Base-by-base conservation (phyloP, 2,329 filamentous ascomycete genomes). In the Botrytis galanthina region DNA sequence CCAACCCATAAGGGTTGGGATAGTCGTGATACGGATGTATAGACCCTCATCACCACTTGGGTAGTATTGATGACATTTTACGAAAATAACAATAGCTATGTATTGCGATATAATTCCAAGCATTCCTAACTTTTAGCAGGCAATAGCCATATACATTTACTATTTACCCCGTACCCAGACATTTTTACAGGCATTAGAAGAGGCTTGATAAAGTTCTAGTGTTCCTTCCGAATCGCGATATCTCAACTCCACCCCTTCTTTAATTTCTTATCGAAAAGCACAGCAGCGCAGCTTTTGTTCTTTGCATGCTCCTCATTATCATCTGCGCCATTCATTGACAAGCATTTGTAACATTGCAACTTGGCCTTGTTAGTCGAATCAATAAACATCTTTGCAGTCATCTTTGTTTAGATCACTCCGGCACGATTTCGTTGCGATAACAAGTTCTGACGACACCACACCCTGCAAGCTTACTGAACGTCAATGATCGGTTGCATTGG, bases 391-490 rank as follows among this genome's bases (percentile, higher is more conserved):
- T 29, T 54, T 37, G 46, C 39, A 4, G 10, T 39, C 20, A n/a
- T 54, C 46, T 54, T 67, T 26, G 10, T 44, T 64, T 54, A 14
- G 14, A 63, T 63, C 70, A 32, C n/a, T 57, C 12, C 60, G 35
- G n/a, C 60, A 29, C 59, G 18, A 44, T 51, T 39, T 42, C 16
- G 20, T 20, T 66, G 42, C 59, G 39, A 71, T 29, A 51, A 71
- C 69, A 61, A 35, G n/a, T 61, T 62, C 16, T 62, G 42, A 62
- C 29, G 59, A 48, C n/a, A 8, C n/a, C 44, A 62, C 57, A n/a
- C 20, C n/a, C 48, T 61, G 46, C 71, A 37, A n/a, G 37, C 61
- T 67, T 72, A 59, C 70, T 57, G 60, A 29, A 63, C 35, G 42
- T 35, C n/a, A 26, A 39, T 59, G 29, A 35, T 35, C 26, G 18